Conservation (phyloP, 2,329 filamentous ascomycete genomes). For the Cladorrhinum sp. region DNA sequence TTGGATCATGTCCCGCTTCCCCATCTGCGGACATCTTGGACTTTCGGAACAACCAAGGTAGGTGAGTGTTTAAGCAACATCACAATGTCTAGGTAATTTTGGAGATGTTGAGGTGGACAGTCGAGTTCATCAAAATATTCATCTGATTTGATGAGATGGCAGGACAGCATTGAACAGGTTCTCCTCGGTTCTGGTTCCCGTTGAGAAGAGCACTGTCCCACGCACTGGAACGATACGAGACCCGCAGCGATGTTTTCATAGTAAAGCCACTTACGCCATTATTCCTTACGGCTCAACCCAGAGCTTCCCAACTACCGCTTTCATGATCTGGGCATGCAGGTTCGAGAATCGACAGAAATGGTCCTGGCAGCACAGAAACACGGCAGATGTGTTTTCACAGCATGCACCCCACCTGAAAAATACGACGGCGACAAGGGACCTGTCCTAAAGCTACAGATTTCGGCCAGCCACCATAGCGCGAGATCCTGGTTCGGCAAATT, state of each 20-base stretch:
- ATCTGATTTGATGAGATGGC: too few relatives aligned
- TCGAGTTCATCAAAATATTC: too few relatives aligned
- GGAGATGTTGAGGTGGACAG: too few relatives aligned
- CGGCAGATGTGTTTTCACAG: slow-evolving; percentile 13
- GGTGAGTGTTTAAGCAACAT: too few relatives aligned
- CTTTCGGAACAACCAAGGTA: too few relatives aligned
- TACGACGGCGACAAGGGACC: slow-evolving; percentile 2
- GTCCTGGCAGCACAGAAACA: not conserved
- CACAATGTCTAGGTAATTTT: too few relatives aligned
- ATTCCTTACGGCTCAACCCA: not conserved
- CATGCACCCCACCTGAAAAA: slow-evolving; percentile 12
- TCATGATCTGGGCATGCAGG: slow-evolving; percentile 23
- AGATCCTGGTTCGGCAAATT: slow-evolving; percentile 26
- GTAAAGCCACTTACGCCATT: slow-evolving; percentile 4
- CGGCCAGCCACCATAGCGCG: slow-evolving; percentile 4
- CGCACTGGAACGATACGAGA: not conserved
- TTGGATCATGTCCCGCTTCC: too few relatives aligned
- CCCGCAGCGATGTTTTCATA: slow-evolving; percentile 2
- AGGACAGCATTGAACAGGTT: too few relatives aligned
- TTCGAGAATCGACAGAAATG: slow-evolving; percentile 7
- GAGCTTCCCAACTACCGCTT: slow-evolving; percentile 1
- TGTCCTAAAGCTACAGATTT: not conserved
- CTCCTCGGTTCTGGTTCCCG: too few relatives aligned
- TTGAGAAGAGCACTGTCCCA: not conserved
- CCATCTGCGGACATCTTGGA: too few relatives aligned